Base-by-base conservation (phyloP, 176 grass and related monocot genomes). In the Leersia perrieri region DNA sequence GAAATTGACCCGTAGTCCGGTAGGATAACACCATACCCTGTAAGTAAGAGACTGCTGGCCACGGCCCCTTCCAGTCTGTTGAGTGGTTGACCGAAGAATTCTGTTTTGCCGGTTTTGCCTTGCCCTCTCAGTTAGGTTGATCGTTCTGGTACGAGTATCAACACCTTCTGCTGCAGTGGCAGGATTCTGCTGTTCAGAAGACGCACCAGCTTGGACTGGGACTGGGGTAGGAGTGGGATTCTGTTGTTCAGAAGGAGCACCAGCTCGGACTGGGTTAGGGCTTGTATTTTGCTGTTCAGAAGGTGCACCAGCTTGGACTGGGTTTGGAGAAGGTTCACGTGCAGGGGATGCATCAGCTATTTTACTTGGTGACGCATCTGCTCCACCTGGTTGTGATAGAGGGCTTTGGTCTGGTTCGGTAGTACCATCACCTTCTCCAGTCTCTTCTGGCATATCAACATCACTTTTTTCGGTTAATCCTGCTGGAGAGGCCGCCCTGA, bases 71-170 rank as follows among this genome's bases (percentile, higher is more conserved):
- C 85, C 6, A 35, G 86, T 10, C 13, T 74, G 77, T 33, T 78
- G 82, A 18, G 79, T 22, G 40, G 66, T 55, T 18, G 74, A 9
- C 3, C 79, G 75, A 3, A 39, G 38, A 44, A 98, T 74, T 63
- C 90, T 80, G 7, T 68, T 65, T 84, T 89, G 86, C 85, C 95
- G 88, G 7, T 94, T 94, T 42, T 83, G 68, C 5, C 36, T 66
- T 11, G 89, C 89, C 35, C 94, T 92, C 80, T 92, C 79, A 33
- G 31, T 11, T 23, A 97, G 72, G 22, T 75, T 86, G 70, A 94
- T 97, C 61, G 88, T 94, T 79, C 40, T 92, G 47, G 85, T 45
- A 74, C 90, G 85, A 73, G 78, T 74, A 67, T 90, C 88, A 65
- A 76, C 70, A 11, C 30, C 78, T 22, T 89, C 85, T 40, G 64